phyloP scores from a whole-genome alignment of 2,329 filamentous ascomycete genomes.

The Phoma herbarum region DNA sequence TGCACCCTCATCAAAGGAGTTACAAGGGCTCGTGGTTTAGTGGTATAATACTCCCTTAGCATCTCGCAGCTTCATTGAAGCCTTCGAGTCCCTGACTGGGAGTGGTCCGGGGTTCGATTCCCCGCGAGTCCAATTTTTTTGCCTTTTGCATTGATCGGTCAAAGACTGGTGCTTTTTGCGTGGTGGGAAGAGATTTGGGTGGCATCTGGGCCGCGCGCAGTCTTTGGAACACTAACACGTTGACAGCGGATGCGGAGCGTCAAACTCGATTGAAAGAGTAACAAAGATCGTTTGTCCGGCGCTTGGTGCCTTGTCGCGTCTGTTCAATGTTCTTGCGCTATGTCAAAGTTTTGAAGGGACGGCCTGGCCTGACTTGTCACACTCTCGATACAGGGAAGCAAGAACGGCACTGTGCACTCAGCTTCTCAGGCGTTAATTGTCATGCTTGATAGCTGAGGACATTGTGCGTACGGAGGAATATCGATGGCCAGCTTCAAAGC shows the following conservation, averaged over 20 bases:
- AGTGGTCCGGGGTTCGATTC: constrained; percentile 26
- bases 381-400: background rate
- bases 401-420: background rate
- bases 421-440: background rate
- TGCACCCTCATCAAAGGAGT: background rate
- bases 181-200: background rate
- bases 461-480: background rate
- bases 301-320: no score
- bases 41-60: background rate
- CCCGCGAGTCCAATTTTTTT: constrained; percentile 16
- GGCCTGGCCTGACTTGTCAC: background rate
- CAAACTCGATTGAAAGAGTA: background rate
- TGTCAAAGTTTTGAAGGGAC: background rate
- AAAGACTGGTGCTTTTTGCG: background rate
- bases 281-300: background rate
- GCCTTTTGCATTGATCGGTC: background rate
- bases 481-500: background rate
- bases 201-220: background rate
- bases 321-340: background rate
- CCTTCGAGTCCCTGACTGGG: background rate
- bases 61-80: background rate
- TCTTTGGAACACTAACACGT: background rate
- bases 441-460: background rate
- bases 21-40: background rate
- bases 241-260: background rate